Conservation (phyloP, 176 grass and related monocot species). For the Carex cristatella region DNA sequence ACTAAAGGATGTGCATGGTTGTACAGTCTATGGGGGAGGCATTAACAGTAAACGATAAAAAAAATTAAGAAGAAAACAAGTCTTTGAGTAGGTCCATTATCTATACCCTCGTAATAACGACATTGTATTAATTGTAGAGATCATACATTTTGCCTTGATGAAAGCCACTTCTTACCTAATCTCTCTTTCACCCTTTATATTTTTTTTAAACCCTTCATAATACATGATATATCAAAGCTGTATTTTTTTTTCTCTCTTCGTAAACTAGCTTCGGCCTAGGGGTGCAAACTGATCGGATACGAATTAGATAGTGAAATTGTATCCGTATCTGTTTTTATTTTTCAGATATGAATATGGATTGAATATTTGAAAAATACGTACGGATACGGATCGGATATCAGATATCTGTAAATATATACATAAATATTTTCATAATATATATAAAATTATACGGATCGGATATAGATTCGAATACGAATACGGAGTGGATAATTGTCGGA, state of each 20-base stretch:
- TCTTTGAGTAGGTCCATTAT: not conserved
- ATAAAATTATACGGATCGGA: no score
- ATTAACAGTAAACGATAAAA: constrained; percentile 1
- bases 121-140: constrained; percentile 24
- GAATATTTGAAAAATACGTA: no score
- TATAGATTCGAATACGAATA: no score
- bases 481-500: no score
- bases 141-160: constrained; percentile 38
- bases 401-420: no score
- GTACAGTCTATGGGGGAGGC: not conserved
- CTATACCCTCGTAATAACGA: constrained; percentile 1
- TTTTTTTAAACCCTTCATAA: not conserved
- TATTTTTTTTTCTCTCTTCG: not conserved
- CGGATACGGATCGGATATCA: no score
- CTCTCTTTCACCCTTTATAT: not conserved
- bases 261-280: not conserved
- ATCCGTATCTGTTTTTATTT: no score
- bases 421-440: no score
- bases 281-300: no score
- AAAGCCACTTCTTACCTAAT: constrained; percentile 50
- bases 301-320: no score
- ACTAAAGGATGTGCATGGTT: not conserved
- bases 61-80: not conserved
- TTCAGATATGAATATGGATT: no score
- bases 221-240: not conserved